Evolutionary conservation across 1,284 basidiomycete genomes (phyloP).

Genomic region (Agroathelia rolfsii): DNA sequence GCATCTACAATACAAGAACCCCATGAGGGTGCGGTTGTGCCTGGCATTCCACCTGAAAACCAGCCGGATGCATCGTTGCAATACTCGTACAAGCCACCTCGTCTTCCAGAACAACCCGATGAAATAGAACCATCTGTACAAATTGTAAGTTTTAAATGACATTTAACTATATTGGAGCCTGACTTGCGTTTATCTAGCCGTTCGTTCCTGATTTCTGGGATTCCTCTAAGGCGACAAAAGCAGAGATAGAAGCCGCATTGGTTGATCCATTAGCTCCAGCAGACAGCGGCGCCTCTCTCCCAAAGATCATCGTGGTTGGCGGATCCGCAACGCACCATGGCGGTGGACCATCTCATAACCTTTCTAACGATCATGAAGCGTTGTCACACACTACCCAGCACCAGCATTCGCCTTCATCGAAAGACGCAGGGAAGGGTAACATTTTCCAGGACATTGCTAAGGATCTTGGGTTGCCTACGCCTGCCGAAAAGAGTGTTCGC

Average conservation of each 20-base stretch:
- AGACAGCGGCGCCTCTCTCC: too few relatives aligned
- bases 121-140: constrained; percentile 36
- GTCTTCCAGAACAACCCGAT: constrained; percentile 44
- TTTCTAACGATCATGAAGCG: constrained; percentile 28
- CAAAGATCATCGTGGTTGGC: constrained; percentile 67
- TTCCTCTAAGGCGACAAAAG: constrained; percentile 36
- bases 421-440: constrained; percentile 10
- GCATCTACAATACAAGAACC: too few relatives aligned
- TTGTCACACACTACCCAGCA: too few relatives aligned
- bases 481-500: constrained; percentile 12
- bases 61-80: constrained; percentile 15
- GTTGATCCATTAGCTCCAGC: too few relatives aligned
- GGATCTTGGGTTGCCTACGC: constrained; percentile 26
- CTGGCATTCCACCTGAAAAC: constrained; percentile 27
- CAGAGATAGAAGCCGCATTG: constrained; percentile 16
- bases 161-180: constrained; percentile 7
- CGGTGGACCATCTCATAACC: constrained; percentile 57
- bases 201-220: constrained; percentile 68
- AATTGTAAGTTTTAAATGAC: constrained; percentile 39
- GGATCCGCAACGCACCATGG: constrained; percentile 52
- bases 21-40: constrained; percentile 21
- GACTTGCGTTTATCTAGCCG: constrained; percentile 34
- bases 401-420: constrained; percentile 9
- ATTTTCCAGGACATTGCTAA: constrained; percentile 27
- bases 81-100: constrained; percentile 33